phyloP scores from a whole-genome alignment of 306 rosid genomes.

The Casuarina glauca region DNA sequence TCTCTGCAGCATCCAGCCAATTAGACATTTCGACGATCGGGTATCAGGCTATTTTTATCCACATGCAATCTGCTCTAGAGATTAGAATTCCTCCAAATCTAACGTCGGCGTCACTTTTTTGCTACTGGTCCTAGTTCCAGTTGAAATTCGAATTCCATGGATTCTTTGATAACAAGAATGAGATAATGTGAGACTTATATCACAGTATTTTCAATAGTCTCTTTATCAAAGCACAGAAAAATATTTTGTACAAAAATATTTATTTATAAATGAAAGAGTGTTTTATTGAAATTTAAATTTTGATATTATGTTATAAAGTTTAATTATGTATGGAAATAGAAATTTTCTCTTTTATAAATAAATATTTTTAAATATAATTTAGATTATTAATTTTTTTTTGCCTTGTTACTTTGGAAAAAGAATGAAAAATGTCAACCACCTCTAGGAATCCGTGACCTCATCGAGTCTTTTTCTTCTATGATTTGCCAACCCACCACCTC shows the following conservation, averaged over 20 bases:
- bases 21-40: not conserved
- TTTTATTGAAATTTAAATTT: too few relatives aligned
- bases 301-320: too few relatives aligned
- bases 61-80: not conserved
- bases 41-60: not conserved
- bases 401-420: too few relatives aligned
- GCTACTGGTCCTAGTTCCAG: not conserved
- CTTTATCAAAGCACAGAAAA: too few relatives aligned
- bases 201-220: too few relatives aligned
- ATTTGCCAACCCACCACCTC: not conserved
- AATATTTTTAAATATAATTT: too few relatives aligned
- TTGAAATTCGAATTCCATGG: not conserved
- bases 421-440: not conserved
- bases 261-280: too few relatives aligned
- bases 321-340: too few relatives aligned
- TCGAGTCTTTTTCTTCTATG: not conserved
- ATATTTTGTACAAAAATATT: too few relatives aligned
- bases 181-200: too few relatives aligned
- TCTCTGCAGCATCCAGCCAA: not conserved
- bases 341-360: too few relatives aligned
- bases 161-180: not conserved
- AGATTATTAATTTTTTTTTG: too few relatives aligned
- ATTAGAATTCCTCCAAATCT: conserved; percentile 24
- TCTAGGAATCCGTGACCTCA: not conserved
- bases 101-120: not conserved